Evolutionary conservation across 164 flowering plant species (phyloP).

Genomic region (Saururus chinensis): DNA sequence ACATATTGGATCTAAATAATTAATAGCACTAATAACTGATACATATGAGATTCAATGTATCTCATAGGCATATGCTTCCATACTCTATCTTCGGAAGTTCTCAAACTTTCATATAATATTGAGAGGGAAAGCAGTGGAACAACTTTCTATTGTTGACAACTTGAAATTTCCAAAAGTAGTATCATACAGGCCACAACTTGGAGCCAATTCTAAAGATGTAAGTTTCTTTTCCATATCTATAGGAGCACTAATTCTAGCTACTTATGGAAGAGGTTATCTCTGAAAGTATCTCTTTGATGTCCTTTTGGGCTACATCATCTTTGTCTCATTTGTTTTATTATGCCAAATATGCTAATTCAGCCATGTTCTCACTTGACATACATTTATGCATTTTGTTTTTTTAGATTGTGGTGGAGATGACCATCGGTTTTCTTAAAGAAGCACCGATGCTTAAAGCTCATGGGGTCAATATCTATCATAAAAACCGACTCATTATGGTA

Average conservation of each 20-base stretch:
- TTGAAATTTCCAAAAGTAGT: conserved; percentile 36
- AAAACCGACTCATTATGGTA: conserved; percentile 93
- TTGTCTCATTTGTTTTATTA: background rate
- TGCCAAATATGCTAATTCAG: no score
- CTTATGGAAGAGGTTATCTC: background rate
- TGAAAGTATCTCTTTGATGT: background rate
- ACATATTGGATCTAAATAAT: no score
- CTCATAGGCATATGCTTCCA: conserved; percentile 75
- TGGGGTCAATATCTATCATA: conserved; percentile 88
- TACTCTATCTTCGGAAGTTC: conserved; percentile 67
- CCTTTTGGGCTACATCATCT: background rate
- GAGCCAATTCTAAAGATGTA: conserved; percentile 45
- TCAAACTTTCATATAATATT: conserved; percentile 55
- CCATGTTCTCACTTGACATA: no score
- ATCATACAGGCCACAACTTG: conserved; percentile 61
- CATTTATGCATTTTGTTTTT: background rate
- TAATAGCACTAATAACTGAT: no score
- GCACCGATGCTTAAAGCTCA: conserved; percentile 44
- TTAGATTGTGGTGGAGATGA: conserved; percentile 54
- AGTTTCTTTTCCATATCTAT: background rate
- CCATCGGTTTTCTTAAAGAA: conserved; percentile 77
- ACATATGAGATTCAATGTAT: no score
- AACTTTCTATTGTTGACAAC: conserved; percentile 56
- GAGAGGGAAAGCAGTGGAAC: conserved; percentile 78
- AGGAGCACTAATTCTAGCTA: background rate